Base-by-base conservation (phyloP, 176 grass and related monocot species). In the Coix lacrymajobi region DNA sequence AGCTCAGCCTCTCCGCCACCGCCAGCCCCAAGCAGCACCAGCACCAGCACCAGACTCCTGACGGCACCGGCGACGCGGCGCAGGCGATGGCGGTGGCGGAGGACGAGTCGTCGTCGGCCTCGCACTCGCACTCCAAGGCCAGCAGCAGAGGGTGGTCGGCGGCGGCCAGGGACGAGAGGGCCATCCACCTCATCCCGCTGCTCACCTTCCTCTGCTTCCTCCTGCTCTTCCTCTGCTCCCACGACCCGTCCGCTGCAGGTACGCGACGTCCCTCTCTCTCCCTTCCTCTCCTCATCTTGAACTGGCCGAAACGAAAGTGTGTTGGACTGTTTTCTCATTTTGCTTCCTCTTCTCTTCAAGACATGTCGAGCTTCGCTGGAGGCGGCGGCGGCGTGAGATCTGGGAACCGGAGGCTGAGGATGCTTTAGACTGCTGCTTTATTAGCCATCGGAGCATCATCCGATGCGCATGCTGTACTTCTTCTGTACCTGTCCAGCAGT, bases 161-260 rank as follows among this genome's bases (percentile, higher is more conserved):
- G 19, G 1, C 63, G 66, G 54, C 44, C n/a, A 71, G 76, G 84
- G 84, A 62, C 61, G 91, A 93, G 66, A 60, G 72, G 29, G 46
- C 78, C 82, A 85, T 93, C 82, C 91, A 93, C 88, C 78, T 93
- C 73, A 83, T 93, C 81, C 91, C 91, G 48, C 40, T 93, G 20
- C 68, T 90, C 73, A 93, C 88, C 78, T 61, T 93, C 76, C 78
- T 90, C 78, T 93, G 91, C 78, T 81, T 90, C 77, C 81, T 93
- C 88, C 64, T 93, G 39, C 91, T 93, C 67, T 90, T 85, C 78
- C 85, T 93, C 62, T 64, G 79, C 85, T 93, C 91, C 14, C 91
- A 87, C 77, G 88, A 82, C 66, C 91, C 91, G 2, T 87, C 87
- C 39, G 2, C 71, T 1, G 17, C 84, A 6, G 91, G 87, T 92